Base-by-base conservation (phyloP, 2,329 filamentous ascomycete species). In the Botrytis deweyae region DNA sequence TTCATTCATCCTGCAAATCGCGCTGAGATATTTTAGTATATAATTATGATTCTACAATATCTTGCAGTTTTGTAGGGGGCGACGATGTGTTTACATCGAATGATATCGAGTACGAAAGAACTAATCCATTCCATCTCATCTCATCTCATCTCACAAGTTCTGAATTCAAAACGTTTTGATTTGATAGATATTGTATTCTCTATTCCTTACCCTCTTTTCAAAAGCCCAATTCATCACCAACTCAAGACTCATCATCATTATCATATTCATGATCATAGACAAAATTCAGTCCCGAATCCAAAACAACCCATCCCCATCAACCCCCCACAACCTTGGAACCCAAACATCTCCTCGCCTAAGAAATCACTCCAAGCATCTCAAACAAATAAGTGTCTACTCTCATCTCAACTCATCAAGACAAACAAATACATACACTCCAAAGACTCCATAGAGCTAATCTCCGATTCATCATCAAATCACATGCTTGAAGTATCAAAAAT, bases 71-170 rank as follows among this genome's bases (percentile, higher is more conserved):
- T n/a, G 2, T 12, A 7, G 0, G 10, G 5, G 49, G 5, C 25
- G 5, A 14, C 49, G 1, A 7, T 52, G 5, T 6, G n/a, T 55
- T 18, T 18, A 12, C n/a, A 55, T 18, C 3, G 1, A 55, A 8
- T 3, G 14, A 18, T 29, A 58, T 58, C 1, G 14, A 18, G 14
- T 18, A 18, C 10, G 18, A 29, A 0, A 14, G 10, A 55, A 29
- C 4, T n/a, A 0, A 16, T 16, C 0, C 25, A 16, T 55, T 0
- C 7, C 49, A 55, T 29, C 14, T 9, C 52, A 16, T 55, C 0
- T 29, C 49, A 55, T 29, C 14, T 9, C 52, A 8, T 8, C 14
- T 18, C 14, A 8, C 14, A 58, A 58, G 14, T 16, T 4, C 14
- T 9, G 7, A 29, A 55, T 16, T n/a, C n/a, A 0, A 29, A 16